Evolutionary conservation across 345 rosid species (phyloP), one percentile per base, ranked within the genome.

Genomic region (Nephelium lappaceum): DNA sequence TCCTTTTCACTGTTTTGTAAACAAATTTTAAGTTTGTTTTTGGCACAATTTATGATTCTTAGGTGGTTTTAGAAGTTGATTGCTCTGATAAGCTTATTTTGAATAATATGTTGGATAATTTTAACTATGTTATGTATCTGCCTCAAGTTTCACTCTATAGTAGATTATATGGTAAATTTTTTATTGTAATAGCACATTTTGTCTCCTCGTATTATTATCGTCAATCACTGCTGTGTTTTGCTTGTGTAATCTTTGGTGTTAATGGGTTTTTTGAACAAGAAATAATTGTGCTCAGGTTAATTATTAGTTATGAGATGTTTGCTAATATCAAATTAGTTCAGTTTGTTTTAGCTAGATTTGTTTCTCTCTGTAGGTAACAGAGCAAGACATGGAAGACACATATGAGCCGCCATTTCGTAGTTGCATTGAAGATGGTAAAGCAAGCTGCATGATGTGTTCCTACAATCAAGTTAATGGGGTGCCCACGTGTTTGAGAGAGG

Each of bases 371-470:
- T 84, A 95, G 99, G 96, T 95, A 24, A 89, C 97, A 24, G 84
- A 86, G 71, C 99, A 92, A 82, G 99, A 95, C 83, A 76, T 89
- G 92, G 91, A 87, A 81, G 99, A 95, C 69, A 90, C 97, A 2
- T 95, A 80, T 78, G 88, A 91, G 86, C 96, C 96, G 0, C 99
- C 98, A 14, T 95, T 95, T 81, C 86, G 79, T 64, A 88, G 94
- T 67, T 93, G 98, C 78, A 67, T 95, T 8, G 80, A 83, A 76
- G 87, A 91, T 84, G 99, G 93, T 61, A 89, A 91, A 89, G 98
- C 95, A 42, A 93, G 96, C 84, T 93, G 99, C 91, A 86, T 95
- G 84, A 95, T 95, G 98, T 93, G 99, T 76, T 89, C 99, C 11
- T 93, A 92, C 83, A 95, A 90, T 86, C 88, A 80, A 81, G 93